Evolutionary conservation across 2,329 filamentous ascomycete genomes (phyloP), one percentile per base, ranked within the genome.

Genomic region (Cladophialophora chaetospira): DNA sequence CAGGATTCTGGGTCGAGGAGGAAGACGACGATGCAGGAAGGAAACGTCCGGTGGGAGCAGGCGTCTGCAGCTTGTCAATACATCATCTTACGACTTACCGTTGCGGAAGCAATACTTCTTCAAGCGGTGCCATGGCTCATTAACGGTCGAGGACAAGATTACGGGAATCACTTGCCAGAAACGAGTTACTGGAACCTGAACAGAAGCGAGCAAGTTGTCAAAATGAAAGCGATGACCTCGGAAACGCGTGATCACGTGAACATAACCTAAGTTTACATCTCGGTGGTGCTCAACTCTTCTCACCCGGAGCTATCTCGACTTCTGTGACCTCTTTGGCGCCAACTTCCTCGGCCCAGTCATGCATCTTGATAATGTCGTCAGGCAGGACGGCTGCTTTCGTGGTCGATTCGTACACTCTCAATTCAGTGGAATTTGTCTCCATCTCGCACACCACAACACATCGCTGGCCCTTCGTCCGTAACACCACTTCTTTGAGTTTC

Each of bases 121-220:
- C 29, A 38, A 46, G n/a, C 17, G 25, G 36, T 29, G 54, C 36
- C 58, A 57, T 60, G 10, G n/a, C 49, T 40, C 10, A 26, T 13
- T 8, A 51, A 10, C 19, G 48, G 11, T 43, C 44, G 4, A 15
- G n/a, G 25, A 55, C 19, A n/a, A 21, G 6, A 15, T 94, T 95
- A 70, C 79, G 95, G 33, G 91, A 96, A 68, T 93, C 93, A 63
- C 75, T 95, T 0, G 91, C 91, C 0, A 86, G 87, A 55, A 82
- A n/a, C n/a, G n/a, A n/a, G n/a, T n/a, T n/a, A n/a, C n/a, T n/a
- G n/a, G n/a, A n/a, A n/a, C n/a, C n/a, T n/a, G n/a, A n/a, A n/a
- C n/a, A n/a, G n/a, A n/a, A n/a, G n/a, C n/a, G n/a, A n/a, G n/a
- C n/a, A n/a, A n/a, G n/a, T n/a, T n/a, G n/a, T n/a, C n/a, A n/a